Base-by-base conservation (phyloP, 805 yeast genomes). In the Saturnispora ahearnii region DNA sequence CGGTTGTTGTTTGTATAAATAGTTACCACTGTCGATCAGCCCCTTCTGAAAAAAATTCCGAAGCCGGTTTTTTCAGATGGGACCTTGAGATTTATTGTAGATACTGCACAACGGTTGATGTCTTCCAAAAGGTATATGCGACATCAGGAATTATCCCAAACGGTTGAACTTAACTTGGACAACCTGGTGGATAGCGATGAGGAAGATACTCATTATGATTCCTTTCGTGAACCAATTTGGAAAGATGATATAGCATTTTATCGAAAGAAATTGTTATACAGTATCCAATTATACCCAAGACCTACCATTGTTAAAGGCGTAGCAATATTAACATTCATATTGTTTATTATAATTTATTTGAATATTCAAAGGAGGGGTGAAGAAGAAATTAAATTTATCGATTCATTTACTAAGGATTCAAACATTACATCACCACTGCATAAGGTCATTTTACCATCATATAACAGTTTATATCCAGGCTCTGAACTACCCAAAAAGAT, bases 371-470 rank as follows among this genome's bases (percentile, higher is more conserved):
- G 40, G 5, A 8, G 15, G 8, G 24, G 4, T 18, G 24, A 6
- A 3, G n/a, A 18, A 7, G 8, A 18, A 7, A 15, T 5, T 18
- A 21, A 22, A 36, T 22, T 22, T 8, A 18, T 18, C 21, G 26
- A 49, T 9, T 32, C 45, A 3, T 33, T 41, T 18, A 49, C 49
- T 15, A 44, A 46, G 30, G 34, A 28, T n/a, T 42, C 44, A 7
- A 30, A 36, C 8, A 21, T 28, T 13, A 15, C 33, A 15, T 45
- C 53, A 11, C 51, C 51, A 18, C 41, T 54, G 3, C 55, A 54
- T 42, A 47, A 52, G 34, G 30, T 54, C 3, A 48, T 54, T 13
- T 15, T 54, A 31, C 57, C 57, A 10, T 6, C 42, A 21, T 40
- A 47, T n/a, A 30, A 48, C 4, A 28, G 30, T 21, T n/a, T 54